Base-by-base conservation (phyloP, 2,329 filamentous ascomycete genomes). In the Diaporthe citriasiana region DNA sequence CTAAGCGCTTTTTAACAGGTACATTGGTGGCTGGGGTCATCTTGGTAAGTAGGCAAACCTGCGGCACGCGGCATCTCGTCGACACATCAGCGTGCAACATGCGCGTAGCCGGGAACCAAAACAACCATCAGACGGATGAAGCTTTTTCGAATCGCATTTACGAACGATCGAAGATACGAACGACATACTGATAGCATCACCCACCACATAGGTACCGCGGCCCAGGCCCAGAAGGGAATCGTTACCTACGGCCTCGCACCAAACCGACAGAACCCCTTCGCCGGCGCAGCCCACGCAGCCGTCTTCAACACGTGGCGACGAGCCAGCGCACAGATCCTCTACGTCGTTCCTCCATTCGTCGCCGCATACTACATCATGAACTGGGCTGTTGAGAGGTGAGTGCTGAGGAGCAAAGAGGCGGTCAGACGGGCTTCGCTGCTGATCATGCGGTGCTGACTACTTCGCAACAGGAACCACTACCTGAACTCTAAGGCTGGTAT, bases 281-380 rank as follows among this genome's bases (percentile, higher is more conserved):
- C 95, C 77, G 94, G 94, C 80, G 88, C 93, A 75, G 85, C 89
- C 77, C 87, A 96, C 84, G 93, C 93, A 78, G 96, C 95, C 81
- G 86, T 98, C 88, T 98, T 98, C 93, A 99, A 99, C 91, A 93
- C 91, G 80, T 97, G 93, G 90, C 93, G 97, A 85, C 92, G 97
- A 81, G 94, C 93, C 86, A 92, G 92, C 83, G 85, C 89, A 79
- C 97, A 98, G 89, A 91, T 97, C 79, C 91, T 98, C 79, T 99
- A 95, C 90, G 92, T 95, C 85, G 89, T 92, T 35, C 94, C 97
- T 75, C 93, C 95, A 51, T 86, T 98, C 79, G 80, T 97, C 77
- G 84, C 89, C 78, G 95, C 90, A 78, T 99, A 98, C 88, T 91
- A 92, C 82, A 82, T 91, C 78, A 94, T 98, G 93, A 86, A 93